Conservation (phyloP, 225 moss, liverwort and hornwort species). For the Neckera pumila region DNA sequence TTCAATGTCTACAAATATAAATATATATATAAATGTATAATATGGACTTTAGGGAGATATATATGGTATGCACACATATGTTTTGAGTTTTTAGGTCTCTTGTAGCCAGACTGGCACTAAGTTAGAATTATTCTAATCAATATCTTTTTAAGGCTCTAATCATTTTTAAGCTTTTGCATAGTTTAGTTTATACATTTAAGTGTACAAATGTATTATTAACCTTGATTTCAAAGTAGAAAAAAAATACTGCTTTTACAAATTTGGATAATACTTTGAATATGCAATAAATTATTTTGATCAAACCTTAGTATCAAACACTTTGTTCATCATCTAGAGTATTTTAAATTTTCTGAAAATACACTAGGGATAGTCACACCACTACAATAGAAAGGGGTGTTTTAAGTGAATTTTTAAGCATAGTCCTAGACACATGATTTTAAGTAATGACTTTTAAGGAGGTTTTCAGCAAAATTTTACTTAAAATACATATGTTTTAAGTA, state of each 20-base stretch:
- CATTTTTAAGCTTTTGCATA: not conserved
- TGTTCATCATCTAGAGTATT: not conserved
- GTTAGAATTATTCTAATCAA: not conserved
- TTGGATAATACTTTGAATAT: not conserved
- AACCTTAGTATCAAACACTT: fast-evolving
- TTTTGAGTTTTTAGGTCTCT: not conserved
- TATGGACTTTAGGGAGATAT: not conserved
- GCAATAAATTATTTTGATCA: not conserved
- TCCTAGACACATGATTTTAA: too few relatives aligned
- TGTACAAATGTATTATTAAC: not conserved
- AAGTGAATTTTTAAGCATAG: too few relatives aligned
- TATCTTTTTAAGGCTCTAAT: not conserved
- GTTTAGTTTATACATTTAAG: not conserved
- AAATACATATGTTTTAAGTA: too few relatives aligned
- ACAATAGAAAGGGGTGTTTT: too few relatives aligned
- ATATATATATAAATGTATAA: not conserved
- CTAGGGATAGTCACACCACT: too few relatives aligned
- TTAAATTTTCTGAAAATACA: too few relatives aligned
- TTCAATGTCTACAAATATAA: not conserved
- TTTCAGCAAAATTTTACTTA: too few relatives aligned
- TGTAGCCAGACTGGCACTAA: fast-evolving
- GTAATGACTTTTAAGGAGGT: too few relatives aligned
- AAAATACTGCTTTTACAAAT: not conserved
- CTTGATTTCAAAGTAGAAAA: not conserved
- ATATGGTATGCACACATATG: not conserved